phyloP scores from a whole-genome alignment of 2,329 filamentous ascomycete species.

The Pseudocercospora eumusae region DNA sequence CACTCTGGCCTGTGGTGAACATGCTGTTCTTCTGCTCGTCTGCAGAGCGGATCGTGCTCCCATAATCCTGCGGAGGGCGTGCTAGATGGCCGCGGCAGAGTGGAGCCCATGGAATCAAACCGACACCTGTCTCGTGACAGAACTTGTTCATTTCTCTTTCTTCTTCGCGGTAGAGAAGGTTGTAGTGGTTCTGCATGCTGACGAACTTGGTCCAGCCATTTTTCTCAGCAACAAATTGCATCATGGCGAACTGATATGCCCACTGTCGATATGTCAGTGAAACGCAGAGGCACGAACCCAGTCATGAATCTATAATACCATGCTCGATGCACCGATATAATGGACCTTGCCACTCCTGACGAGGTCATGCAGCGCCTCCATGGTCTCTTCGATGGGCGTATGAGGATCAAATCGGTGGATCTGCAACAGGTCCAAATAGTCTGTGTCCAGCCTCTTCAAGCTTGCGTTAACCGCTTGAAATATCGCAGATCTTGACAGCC shows the following conservation, averaged over 20 bases:
- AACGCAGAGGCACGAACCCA: background rate
- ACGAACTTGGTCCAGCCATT: constrained; percentile 63
- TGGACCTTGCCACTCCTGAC: constrained; percentile 58
- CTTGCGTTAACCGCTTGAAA: constrained; percentile 65
- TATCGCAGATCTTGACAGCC: constrained; percentile 64
- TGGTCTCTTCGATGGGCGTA: constrained; percentile 60
- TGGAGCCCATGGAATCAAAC: constrained; percentile 47
- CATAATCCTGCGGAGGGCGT: constrained; percentile 17
- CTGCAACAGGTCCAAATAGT: constrained; percentile 63
- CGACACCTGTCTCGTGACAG: constrained; percentile 52
- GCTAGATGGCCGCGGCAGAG: constrained; percentile 33
- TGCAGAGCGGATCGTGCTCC: constrained; percentile 18
- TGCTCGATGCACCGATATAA: constrained; percentile 39
- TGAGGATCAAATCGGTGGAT: constrained; percentile 61
- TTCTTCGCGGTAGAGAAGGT: constrained; percentile 63
- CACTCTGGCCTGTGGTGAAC: constrained; percentile 28
- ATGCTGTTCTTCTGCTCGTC: constrained; percentile 21
- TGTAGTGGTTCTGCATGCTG: constrained; percentile 62
- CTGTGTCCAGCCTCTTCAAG: constrained; percentile 55
- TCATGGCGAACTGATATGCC: constrained; percentile 54
- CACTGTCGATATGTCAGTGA: constrained; percentile 37
- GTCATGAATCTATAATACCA: background rate
- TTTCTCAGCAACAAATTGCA: constrained; percentile 60
- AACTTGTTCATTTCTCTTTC: constrained; percentile 59
- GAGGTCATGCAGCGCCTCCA: constrained; percentile 59